Conservation (phyloP, 108 stramenopile species). For the Chaetoceros muelleri region DNA sequence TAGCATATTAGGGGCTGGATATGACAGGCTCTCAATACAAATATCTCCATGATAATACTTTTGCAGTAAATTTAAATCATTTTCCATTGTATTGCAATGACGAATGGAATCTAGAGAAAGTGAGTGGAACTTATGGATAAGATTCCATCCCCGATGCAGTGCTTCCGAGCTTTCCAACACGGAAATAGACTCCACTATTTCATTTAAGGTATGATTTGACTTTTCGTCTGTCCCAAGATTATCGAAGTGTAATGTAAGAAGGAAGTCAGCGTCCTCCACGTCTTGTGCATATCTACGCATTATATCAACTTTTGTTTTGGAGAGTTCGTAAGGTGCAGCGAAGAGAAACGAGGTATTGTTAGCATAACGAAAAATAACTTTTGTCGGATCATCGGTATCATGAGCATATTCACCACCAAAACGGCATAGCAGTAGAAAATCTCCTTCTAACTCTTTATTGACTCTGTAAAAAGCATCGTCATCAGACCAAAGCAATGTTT, state of each 20-base stretch:
- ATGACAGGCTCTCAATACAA: not conserved
- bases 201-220: not conserved
- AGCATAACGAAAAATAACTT: conserved; percentile 79
- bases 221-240: conserved; percentile 6
- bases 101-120: not conserved
- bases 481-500: conserved; percentile 46
- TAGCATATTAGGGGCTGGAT: not conserved
- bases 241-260: conserved; percentile 59
- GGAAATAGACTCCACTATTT: not conserved
- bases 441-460: conserved; percentile 49
- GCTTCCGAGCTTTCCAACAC: not conserved
- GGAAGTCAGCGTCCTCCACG: conserved; percentile 69
- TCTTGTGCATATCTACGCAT: conserved; percentile 59
- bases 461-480: conserved; percentile 59
- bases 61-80: not conserved
- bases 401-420: conserved; percentile 70
- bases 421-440: conserved; percentile 78
- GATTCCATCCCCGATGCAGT: not conserved
- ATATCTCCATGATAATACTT: not conserved
- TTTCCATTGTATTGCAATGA: not conserved
- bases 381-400: conserved; percentile 50
- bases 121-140: not conserved
- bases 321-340: conserved; percentile 38
- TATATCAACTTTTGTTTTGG: conserved; percentile 58
- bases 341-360: conserved; percentile 64